These are phyloP conservation scores for Fusarium sp. DNA, from an alignment of 2,329 filamentous ascomycete species.

Conservation along the genomic window DNA sequence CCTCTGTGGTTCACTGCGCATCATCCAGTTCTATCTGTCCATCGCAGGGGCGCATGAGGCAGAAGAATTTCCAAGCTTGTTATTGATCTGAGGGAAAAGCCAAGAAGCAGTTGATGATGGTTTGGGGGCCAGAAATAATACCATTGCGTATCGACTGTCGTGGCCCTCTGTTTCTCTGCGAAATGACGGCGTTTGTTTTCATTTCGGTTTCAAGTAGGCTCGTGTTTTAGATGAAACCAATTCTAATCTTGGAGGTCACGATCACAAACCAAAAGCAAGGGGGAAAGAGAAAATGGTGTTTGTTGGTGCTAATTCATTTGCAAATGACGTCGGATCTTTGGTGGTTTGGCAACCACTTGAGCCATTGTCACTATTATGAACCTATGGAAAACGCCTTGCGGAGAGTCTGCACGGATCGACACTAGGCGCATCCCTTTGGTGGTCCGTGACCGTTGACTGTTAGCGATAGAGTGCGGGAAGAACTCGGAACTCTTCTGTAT, in stretches of 20 bases:
- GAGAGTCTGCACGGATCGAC: constrained; percentile 45
- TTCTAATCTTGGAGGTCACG: constrained; percentile 2
- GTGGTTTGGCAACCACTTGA: constrained; percentile 15
- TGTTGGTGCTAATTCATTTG: constrained; percentile 1
- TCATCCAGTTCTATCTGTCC: constrained; percentile 12
- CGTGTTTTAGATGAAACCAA: constrained; percentile 1
- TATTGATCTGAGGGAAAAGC: constrained; percentile 21
- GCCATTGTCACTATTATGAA: constrained; percentile 44
- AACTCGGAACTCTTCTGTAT: background rate
- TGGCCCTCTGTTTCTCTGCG: constrained; percentile 30
- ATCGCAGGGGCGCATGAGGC: constrained; percentile 20
- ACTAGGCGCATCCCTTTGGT: constrained; percentile 18
- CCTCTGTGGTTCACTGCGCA: constrained; percentile 30
- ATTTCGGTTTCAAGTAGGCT: constrained; percentile 17
- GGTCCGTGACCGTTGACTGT: constrained; percentile 36
- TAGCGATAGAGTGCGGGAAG: constrained; percentile 18
- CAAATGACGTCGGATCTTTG: constrained; percentile 37
- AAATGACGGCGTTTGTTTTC: constrained; percentile 11
- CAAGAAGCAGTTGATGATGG: constrained; percentile 12
- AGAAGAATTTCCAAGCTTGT: constrained; percentile 38
- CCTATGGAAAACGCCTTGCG: constrained; percentile 51
- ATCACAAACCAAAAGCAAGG: constrained; percentile 28
- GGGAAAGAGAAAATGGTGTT: constrained; percentile 28
- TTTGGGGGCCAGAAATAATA: constrained; percentile 24
- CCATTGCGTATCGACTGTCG: constrained; percentile 42